A percentile compares a stretch with the other conserved stretches of the same genome.
These are phyloP conservation scores for Thielaviopsis populi DNA, from an alignment of 2,329 filamentous ascomycete species.

Conservation along the genomic window DNA sequence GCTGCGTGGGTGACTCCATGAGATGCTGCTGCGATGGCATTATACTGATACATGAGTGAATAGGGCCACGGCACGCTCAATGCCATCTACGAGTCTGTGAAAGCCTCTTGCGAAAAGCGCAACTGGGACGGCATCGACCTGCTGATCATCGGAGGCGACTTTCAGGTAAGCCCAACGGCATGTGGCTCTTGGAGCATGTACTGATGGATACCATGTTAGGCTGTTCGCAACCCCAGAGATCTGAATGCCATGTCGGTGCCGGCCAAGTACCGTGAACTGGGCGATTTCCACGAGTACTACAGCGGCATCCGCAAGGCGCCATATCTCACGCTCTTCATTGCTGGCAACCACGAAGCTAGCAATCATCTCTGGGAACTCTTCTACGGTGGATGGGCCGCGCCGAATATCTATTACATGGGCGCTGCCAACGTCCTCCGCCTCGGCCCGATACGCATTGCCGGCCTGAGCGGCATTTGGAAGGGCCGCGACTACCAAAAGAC, in stretches of 20 bases:
- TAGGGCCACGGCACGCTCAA: conserved; percentile 85
- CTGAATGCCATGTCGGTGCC: conserved; percentile 82
- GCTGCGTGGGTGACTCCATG: conserved; percentile 11
- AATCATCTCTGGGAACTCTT: conserved; percentile 84
- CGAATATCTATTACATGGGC: conserved; percentile 93
- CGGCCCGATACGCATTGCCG: conserved; percentile 75
- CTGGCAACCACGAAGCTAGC: conserved; percentile 88
- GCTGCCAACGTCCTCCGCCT: conserved; percentile 77
- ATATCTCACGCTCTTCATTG: conserved; percentile 82
- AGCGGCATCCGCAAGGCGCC: conserved; percentile 62
- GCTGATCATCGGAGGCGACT: conserved; percentile 90
- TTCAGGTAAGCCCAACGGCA: conserved; percentile 44
- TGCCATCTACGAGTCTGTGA: conserved; percentile 73
- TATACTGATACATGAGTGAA: conserved; percentile 17
- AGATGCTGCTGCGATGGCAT: neutral
- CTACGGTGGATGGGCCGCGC: conserved; percentile 93
- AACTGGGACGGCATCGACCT: conserved; percentile 68
- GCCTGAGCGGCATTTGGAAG: conserved; percentile 91
- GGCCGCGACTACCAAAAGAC: conserved; percentile 70
- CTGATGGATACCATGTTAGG: conserved; percentile 30
- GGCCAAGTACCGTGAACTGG: conserved; percentile 69
- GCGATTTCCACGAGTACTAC: conserved; percentile 93
- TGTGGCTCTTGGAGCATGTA: neutral
- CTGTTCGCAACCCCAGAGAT: conserved; percentile 77
- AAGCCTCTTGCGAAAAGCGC: conserved; percentile 50